Evolutionary conservation across 2,329 filamentous ascomycete species (phyloP).

Genomic region (Phoma sp.): DNA sequence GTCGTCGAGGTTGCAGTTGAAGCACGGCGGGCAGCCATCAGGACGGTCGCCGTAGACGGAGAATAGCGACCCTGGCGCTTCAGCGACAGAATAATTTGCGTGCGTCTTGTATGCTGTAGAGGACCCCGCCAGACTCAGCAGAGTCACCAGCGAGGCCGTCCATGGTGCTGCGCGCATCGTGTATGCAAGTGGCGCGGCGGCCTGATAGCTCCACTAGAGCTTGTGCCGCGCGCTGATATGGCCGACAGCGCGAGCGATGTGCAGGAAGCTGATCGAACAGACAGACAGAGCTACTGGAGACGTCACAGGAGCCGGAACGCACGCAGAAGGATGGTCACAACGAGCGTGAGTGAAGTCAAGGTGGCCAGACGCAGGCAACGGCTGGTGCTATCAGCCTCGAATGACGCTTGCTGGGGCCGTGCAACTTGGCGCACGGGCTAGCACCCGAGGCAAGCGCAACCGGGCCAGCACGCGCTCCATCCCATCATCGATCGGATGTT

Average conservation of each 20-base stretch:
- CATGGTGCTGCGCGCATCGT: conserved; percentile 45
- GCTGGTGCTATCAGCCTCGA: conserved; percentile 16
- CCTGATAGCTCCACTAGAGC: conserved; percentile 27
- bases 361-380: conserved; percentile 16
- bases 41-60: conserved; percentile 76
- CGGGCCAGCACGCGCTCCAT: conserved; percentile 1
- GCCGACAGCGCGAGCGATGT: background rate
- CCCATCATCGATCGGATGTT: conserved; percentile 2
- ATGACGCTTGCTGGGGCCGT: conserved; percentile 18
- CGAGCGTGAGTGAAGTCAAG: conserved; percentile 12
- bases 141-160: conserved; percentile 38
- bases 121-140: conserved; percentile 31
- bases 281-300: conserved; percentile 4
- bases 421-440: conserved; percentile 6
- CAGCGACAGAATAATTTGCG: conserved; percentile 60
- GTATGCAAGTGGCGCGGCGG: conserved; percentile 29
- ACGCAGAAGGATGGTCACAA: background rate
- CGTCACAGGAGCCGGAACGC: conserved; percentile 1
- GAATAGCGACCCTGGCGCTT: conserved; percentile 57
- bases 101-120: conserved; percentile 39
- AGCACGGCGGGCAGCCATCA: conserved; percentile 83
- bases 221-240: conserved; percentile 6
- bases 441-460: conserved; percentile 18
- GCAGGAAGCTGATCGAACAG: background rate
- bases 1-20: conserved; percentile 95